Base-by-base conservation (phyloP, 2,329 filamentous ascomycete species). In the Metarhizium guizhouense region DNA sequence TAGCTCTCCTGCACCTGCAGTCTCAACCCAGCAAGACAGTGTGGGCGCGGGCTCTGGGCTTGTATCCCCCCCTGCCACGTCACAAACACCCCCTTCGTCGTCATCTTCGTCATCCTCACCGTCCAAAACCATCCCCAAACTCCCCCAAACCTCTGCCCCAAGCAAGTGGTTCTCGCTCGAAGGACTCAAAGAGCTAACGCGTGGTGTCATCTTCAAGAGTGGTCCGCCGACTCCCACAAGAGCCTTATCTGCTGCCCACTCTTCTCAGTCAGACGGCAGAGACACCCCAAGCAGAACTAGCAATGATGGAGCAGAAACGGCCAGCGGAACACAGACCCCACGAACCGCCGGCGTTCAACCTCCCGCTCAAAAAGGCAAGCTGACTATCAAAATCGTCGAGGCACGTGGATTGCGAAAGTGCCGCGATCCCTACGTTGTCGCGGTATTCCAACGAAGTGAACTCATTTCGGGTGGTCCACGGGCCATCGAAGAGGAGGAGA, bases 381-480 rank as follows among this genome's bases (percentile, higher is more conserved):
- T 99, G 56, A 88, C 86, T 38, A 89, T 99, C 64, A 91, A 89
- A 68, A 94, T 99, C 54, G 79, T 85, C 52, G 90, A 96, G 70
- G 94, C 88, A 51, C 82, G 90, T 64, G 90, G 89, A 10, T 74
- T 99, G 53, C 82, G 87, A 58, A 89, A 85, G 56, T 90, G 90
- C 67, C 84, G 85, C 57, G 90, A 96, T 65, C 94, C 94, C 1
- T 99, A 99, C 65, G 90, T 96, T 53, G 91, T 99, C 11, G 95
- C 89, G 57, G 92, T 96, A 30, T 99, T 97, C 67, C 94, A 99
- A 70, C 88, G 90, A 69, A 96, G 93, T 67, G 94, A 99, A 70
- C 87, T 95, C 64, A 96, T 99, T 55, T 97, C 94, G 1, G 87
- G 89, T 55, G 90, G 90, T 2, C 89, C 92, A 13, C 83, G 86